Conservation (phyloP, 176 grass and related monocot genomes). For the Cenchrus fungigraminus region DNA sequence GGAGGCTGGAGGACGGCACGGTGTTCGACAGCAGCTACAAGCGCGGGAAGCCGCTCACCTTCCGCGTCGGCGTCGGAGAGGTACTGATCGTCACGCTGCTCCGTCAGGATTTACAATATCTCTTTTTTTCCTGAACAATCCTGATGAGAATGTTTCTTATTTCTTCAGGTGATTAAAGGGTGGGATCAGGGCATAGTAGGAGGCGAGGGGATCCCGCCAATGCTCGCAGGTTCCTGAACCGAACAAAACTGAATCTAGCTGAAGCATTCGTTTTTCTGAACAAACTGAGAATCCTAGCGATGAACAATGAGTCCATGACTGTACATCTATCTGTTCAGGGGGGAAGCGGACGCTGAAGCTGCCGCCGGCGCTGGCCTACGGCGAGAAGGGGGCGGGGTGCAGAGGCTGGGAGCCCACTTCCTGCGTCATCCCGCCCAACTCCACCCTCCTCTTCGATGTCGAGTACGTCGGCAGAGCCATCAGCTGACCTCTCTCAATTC, state of each 20-base stretch:
- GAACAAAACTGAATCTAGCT: not conserved
- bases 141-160: not conserved
- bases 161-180: slow-evolving; percentile 83
- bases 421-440: slow-evolving; percentile 88
- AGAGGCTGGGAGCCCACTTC: slow-evolving; percentile 77
- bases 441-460: slow-evolving; percentile 92
- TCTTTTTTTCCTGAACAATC: not conserved
- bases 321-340: slow-evolving; percentile 39
- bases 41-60: slow-evolving; percentile 65
- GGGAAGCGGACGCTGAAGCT: slow-evolving; percentile 83
- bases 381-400: slow-evolving; percentile 79
- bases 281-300: too few species aligned
- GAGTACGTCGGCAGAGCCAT: slow-evolving; percentile 77
- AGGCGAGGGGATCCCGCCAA: slow-evolving; percentile 84
- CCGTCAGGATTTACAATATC: not conserved
- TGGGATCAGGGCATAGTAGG: slow-evolving; percentile 92
- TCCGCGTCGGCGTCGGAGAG: slow-evolving; percentile 91
- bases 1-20: slow-evolving; percentile 81
- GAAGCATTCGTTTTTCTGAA: not conserved
- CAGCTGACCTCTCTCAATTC: slow-evolving; percentile 22
- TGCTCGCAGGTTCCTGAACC: slow-evolving; percentile 65
- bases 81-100: slow-evolving; percentile 1
- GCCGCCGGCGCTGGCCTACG: slow-evolving; percentile 83
- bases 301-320: too few species aligned
- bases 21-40: slow-evolving; percentile 98